Conservation (phyloP, 768 basidiomycete species). For the Naganishia vaughanmartiniae region DNA sequence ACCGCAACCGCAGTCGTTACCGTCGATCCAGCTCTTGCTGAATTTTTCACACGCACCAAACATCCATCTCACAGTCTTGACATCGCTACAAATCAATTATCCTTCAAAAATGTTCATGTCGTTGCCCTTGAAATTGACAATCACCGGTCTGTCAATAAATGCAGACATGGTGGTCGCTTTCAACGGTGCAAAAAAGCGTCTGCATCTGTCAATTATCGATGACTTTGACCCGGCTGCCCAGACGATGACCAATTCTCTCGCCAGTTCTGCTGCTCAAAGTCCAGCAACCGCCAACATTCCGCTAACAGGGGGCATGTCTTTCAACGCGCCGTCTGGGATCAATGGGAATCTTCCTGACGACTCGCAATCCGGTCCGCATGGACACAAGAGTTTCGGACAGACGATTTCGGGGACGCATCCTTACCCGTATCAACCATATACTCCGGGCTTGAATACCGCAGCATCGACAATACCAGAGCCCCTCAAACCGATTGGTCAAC, state of each 20-base stretch:
- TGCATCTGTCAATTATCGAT: conserved; percentile 86
- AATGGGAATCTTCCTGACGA: background rate
- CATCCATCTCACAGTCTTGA: conserved; percentile 80
- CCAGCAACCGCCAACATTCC: conserved; percentile 5
- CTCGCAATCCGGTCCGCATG: background rate
- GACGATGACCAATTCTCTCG: conserved; percentile 46
- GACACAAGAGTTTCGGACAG: background rate
- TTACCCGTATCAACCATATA: conserved; percentile 22
- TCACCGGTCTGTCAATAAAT: conserved; percentile 80
- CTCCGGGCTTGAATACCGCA: conserved; percentile 18
- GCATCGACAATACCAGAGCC: conserved; percentile 61
- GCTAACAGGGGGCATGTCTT: background rate
- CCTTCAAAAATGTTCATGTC: conserved; percentile 96
- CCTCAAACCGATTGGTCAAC: conserved; percentile 57
- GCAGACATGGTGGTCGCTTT: conserved; percentile 89
- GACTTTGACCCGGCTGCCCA: conserved; percentile 82
- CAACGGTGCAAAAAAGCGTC: conserved; percentile 72
- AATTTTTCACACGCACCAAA: conserved; percentile 82
- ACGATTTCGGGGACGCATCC: conserved; percentile 34
- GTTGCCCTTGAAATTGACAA: conserved; percentile 87
- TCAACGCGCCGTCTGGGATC: background rate
- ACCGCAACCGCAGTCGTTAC: conserved; percentile 54
- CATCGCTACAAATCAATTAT: conserved; percentile 93
- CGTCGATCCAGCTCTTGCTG: conserved; percentile 79
- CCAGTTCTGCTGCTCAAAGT: conserved; percentile 16